These are phyloP conservation scores for Russula virescens DNA, from an alignment of 768 basidiomycete species.

Conservation along the genomic window DNA sequence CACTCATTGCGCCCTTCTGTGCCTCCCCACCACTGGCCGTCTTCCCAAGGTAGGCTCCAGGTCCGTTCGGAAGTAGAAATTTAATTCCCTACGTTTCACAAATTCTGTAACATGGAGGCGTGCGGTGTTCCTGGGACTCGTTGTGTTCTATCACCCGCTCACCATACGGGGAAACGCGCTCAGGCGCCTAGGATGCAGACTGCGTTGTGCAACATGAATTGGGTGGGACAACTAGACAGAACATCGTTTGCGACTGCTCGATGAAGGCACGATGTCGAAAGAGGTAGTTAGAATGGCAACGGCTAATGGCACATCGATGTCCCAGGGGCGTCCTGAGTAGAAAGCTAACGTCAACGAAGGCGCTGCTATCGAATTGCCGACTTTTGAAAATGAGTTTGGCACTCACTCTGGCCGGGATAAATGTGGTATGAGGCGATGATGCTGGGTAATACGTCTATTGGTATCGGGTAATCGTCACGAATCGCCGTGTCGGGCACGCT, in stretches of 20 bases:
- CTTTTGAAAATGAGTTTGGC: conserved; percentile 3
- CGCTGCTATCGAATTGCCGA: neutral
- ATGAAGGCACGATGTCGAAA: neutral
- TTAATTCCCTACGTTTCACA: neutral
- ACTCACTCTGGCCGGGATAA: conserved; percentile 1
- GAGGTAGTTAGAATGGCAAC: neutral
- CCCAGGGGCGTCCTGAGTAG: neutral
- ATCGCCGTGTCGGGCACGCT: neutral
- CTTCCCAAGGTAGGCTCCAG: neutral
- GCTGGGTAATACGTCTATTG: neutral
- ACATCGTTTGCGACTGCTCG: neutral
- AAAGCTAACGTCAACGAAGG: neutral
- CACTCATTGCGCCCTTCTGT: neutral
- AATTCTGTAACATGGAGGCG: neutral
- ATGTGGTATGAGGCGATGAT: neutral
- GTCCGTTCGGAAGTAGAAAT: too few species aligned
- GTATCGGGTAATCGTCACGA: neutral
- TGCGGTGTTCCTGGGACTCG: neutral
- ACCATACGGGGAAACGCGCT: neutral
- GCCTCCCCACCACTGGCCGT: neutral
- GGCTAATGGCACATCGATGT: neutral
- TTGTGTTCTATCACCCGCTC: neutral
- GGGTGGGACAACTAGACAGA: neutral
- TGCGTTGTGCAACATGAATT: neutral
- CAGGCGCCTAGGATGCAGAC: neutral